Conservation (phyloP, 1,139 yeast species). For the Candida sanyaensis region DNA sequence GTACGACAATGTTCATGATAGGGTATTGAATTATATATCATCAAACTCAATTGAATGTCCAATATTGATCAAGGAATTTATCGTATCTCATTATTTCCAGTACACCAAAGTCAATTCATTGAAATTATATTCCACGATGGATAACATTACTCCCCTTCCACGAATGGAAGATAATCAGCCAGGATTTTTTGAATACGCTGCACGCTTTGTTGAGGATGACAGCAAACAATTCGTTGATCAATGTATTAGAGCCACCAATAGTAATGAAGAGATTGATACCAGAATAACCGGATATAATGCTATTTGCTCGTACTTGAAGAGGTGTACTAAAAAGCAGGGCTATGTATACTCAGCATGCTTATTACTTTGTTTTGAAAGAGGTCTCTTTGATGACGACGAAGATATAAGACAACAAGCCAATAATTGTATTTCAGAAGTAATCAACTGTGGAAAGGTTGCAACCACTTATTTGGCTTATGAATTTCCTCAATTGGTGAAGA, state of each 20-base stretch:
- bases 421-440: conserved; percentile 24
- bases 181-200: conserved; percentile 51
- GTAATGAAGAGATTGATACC: conserved; percentile 8
- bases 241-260: neutral
- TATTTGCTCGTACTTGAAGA: conserved; percentile 6
- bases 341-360: conserved; percentile 7
- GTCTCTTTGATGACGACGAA: conserved; percentile 58
- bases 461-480: conserved; percentile 8
- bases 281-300: conserved; percentile 10
- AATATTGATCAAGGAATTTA: conserved; percentile 24
- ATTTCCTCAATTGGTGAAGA: conserved; percentile 8
- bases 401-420: conserved; percentile 45
- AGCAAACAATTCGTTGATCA: neutral
- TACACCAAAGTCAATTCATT: conserved; percentile 46
- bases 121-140: conserved; percentile 9
- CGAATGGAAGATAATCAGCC: conserved; percentile 41
- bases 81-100: conserved; percentile 23
- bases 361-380: conserved; percentile 11
- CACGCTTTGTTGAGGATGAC: conserved; percentile 27
- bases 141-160: conserved; percentile 1
- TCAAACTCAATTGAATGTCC: neutral
- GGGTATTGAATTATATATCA: conserved; percentile 7
- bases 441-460: conserved; percentile 17
- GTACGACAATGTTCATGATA: conserved; percentile 10
- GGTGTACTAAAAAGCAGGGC: conserved; percentile 2